Evolutionary conservation across 169 alveolate species (phyloP).

Genomic region (Sarcocystis neurona): DNA sequence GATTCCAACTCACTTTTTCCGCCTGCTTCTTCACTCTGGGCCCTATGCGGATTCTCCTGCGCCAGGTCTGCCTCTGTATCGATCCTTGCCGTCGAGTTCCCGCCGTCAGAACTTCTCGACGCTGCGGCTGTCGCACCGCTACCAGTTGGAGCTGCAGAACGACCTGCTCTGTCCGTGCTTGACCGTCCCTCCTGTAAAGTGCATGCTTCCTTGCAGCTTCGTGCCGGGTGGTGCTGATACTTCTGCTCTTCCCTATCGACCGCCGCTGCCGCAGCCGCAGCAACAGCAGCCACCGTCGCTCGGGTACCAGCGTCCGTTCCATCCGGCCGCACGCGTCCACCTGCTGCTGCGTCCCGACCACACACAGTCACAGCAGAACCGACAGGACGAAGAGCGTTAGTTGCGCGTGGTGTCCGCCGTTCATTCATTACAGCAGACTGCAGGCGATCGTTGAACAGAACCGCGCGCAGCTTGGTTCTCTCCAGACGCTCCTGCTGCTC

Average conservation of each 20-base stretch:
- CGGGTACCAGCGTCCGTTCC: not conserved
- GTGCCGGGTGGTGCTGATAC: not conserved
- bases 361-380: too few species aligned
- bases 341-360: not conserved
- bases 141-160: too few species aligned
- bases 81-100: not conserved
- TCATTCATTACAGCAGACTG: not conserved
- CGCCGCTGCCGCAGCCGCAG: conserved; percentile 36
- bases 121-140: conserved; percentile 6
- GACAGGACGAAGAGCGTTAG: too few species aligned
- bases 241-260: not conserved
- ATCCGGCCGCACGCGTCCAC: not conserved
- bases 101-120: not conserved
- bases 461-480: not conserved
- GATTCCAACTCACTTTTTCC: too few species aligned
- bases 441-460: not conserved
- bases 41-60: too few species aligned
- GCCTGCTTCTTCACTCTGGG: too few species aligned
- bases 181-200: too few species aligned
- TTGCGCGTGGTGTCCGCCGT: too few species aligned
- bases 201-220: not conserved
- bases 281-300: conserved; percentile 30
- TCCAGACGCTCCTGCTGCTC: not conserved
- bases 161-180: too few species aligned
- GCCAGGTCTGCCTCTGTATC: not conserved